Evolutionary conservation across 139 green algal genomes (phyloP), one percentile per base, ranked within the genome.

Genomic region (Chlorella vulgaris): DNA sequence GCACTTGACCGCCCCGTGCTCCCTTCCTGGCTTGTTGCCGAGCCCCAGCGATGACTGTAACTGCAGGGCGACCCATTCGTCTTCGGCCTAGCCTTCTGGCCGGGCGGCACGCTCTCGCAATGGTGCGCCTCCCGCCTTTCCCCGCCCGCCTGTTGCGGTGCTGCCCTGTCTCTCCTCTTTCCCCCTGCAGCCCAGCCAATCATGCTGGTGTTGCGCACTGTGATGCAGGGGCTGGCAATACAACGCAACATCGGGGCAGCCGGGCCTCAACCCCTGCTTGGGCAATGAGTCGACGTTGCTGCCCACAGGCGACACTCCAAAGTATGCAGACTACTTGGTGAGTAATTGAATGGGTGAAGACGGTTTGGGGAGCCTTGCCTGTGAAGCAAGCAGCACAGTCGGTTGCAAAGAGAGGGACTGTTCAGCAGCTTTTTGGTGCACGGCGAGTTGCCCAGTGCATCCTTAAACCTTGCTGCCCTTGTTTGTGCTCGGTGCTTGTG

Each of bases 1-100:
- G n/a, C 39, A 24, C 39, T 74, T 58, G 38, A 33, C 24, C 33
- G 47, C 47, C 47, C 10, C 22, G 39, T 7, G 2, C 24, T 65
- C 29, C 31, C 29, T 0, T 4, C 10, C n/a, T 19, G 7, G 28
- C 43, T 63, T n/a, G 43, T 13, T 31, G 28, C 21, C 2, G 36
- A 10, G 43, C 5, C 36, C 13, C n/a, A 77, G 8, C n/a, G 0
- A 51, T 60, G 29, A 26, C 70, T 29, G 1, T 51, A 5, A 2
- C 29, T 78, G 43, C 82, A 89, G 84, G 82, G 77, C 22, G 83
- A 88, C 38, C 36, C 51, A 6, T 90, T 88, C 75, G 58, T 82
- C 26, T 78, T 90, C 63, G 86, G 86, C 21, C 60, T 90, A 42
- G 84, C 86, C 18, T 90, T 87, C 78, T 90, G 84, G 83, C 86